These are phyloP conservation scores for Chrysopogon serrulatus DNA, from an alignment of 176 grass and related monocot species.

Conservation along the genomic window DNA sequence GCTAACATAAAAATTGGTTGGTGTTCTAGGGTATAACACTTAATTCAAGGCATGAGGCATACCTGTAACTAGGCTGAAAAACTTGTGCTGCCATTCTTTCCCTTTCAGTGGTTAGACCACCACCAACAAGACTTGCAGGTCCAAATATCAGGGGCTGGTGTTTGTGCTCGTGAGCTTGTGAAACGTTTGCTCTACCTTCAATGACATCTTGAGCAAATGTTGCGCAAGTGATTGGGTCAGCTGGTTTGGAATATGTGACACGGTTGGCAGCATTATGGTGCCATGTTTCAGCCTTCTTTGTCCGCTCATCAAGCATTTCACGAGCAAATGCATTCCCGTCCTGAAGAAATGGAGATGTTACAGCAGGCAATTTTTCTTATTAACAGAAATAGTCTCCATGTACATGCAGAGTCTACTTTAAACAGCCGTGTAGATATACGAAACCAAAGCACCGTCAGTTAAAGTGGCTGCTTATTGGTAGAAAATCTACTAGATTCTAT, in stretches of 20 bases:
- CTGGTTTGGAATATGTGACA: constrained; percentile 64
- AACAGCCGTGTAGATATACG: neutral
- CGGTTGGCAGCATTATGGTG: constrained; percentile 67
- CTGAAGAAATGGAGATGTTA: constrained; percentile 6
- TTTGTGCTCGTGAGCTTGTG: constrained; percentile 87
- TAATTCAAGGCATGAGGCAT: neutral
- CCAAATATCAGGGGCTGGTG: constrained; percentile 97
- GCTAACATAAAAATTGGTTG: neutral
- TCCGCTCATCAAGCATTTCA: constrained; percentile 80
- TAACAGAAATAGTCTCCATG: neutral
- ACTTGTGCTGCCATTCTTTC: constrained; percentile 81
- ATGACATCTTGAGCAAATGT: constrained; percentile 97
- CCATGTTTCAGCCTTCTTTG: constrained; percentile 71
- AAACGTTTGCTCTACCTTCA: constrained; percentile 84
- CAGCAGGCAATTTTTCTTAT: neutral
- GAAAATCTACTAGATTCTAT: neutral
- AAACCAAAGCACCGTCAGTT: neutral
- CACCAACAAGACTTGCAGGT: constrained; percentile 74
- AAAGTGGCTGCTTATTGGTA: neutral
- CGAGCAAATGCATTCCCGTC: constrained; percentile 72
- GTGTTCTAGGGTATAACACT: neutral
- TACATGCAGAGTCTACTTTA: neutral
- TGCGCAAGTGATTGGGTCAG: constrained; percentile 89
- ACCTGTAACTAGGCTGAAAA: constrained; percentile 97
- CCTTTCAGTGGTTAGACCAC: constrained; percentile 64